Conservation (phyloP, 176 grass and related monocot genomes). For the Puccinellia tenuiflora region DNA sequence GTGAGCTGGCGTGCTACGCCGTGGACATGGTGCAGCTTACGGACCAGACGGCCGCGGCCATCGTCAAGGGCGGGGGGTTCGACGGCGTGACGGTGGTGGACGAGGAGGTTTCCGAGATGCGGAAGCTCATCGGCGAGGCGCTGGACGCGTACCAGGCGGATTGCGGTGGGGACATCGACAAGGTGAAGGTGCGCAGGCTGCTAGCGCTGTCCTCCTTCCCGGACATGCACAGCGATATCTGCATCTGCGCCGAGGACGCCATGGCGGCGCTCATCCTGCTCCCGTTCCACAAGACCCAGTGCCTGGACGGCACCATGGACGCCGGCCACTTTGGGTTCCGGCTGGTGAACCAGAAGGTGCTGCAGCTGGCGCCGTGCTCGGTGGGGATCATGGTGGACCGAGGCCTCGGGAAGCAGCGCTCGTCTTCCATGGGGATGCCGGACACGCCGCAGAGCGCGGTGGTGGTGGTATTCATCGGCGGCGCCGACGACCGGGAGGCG, state of each 20-base stretch:
- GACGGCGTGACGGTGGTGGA: constrained; percentile 61
- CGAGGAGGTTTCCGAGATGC: constrained; percentile 58
- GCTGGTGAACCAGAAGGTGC: constrained; percentile 67
- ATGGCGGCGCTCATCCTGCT: constrained; percentile 51
- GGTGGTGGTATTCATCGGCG: constrained; percentile 73
- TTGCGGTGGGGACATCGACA: constrained; percentile 19
- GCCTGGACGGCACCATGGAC: constrained; percentile 55
- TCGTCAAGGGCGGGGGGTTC: constrained; percentile 44
- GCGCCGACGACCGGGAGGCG: constrained; percentile 65
- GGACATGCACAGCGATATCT: constrained; percentile 80
- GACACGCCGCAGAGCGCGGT: constrained; percentile 19
- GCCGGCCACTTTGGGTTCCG: constrained; percentile 39
- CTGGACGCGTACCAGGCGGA: constrained; percentile 41
- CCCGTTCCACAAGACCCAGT: constrained; percentile 57
- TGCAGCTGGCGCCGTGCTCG: constrained; percentile 64
- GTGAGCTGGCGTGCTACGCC: constrained; percentile 44
- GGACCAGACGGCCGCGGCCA: constrained; percentile 45
- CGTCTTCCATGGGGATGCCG: not conserved
- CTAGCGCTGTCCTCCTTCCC: constrained; percentile 60
- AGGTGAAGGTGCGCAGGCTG: constrained; percentile 34
- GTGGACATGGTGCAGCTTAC: constrained; percentile 79
- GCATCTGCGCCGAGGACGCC: constrained; percentile 60
- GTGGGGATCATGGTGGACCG: constrained; percentile 66
- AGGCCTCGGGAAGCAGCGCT: constrained; percentile 17
- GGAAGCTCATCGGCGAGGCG: constrained; percentile 55